Conservation (phyloP, 2,329 filamentous ascomycete species). For the Fusarium pseudonygamai region DNA sequence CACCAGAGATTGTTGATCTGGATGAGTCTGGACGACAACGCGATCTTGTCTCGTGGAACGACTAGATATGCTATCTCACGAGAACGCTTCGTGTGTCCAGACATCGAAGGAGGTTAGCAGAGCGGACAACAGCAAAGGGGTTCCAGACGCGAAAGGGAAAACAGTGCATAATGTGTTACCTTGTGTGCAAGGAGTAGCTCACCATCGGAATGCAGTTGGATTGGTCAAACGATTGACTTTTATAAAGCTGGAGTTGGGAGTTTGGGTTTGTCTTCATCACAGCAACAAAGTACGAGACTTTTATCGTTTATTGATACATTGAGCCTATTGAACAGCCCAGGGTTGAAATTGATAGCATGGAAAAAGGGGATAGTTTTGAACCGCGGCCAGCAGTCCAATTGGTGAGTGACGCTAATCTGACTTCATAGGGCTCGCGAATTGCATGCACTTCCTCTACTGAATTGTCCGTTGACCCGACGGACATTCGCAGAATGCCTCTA, state of each 20-base stretch:
- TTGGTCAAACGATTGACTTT: background rate
- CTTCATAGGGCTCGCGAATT: no score
- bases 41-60: constrained; percentile 61
- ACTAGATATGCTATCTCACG: constrained; percentile 37
- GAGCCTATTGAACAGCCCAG: background rate
- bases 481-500: background rate
- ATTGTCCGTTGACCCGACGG: background rate
- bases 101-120: background rate
- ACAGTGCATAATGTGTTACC: background rate
- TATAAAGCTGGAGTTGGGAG: constrained; percentile 8
- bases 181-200: background rate
- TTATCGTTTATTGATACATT: background rate
- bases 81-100: background rate
- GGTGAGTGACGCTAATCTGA: background rate
- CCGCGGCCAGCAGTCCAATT: background rate
- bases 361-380: background rate
- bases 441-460: background rate
- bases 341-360: background rate
- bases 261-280: background rate
- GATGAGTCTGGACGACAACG: constrained; percentile 62
- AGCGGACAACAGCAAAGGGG: background rate
- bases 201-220: background rate
- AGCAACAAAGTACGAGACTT: background rate
- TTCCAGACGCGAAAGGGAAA: background rate
- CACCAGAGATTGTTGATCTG: constrained; percentile 62